A percentile compares a stretch with the other conserved stretches of the same genome.
Conservation (phyloP, 768 basidiomycete species). For the Astraeus odoratus region DNA sequence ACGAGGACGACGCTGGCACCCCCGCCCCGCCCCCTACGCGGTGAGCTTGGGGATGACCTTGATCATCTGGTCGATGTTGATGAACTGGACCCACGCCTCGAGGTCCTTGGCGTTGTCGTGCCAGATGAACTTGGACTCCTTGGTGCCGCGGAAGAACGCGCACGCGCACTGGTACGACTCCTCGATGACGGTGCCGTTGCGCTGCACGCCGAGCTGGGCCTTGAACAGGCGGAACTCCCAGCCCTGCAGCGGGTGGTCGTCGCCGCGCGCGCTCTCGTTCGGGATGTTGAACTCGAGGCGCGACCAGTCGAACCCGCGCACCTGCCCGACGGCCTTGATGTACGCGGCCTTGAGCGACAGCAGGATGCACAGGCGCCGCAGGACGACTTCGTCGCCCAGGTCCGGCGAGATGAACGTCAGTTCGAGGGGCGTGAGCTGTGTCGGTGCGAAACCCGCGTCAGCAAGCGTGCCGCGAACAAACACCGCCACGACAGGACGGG, state of each 20-base stretch:
- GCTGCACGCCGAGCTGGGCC: slow-evolving; percentile 62
- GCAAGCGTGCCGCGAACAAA: too few relatives aligned
- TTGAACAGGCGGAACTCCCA: slow-evolving; percentile 87
- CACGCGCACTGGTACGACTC: slow-evolving; percentile 73
- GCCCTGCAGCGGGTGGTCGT: slow-evolving; percentile 61
- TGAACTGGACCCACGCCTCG: slow-evolving; percentile 79
- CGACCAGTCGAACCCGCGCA: slow-evolving; percentile 72
- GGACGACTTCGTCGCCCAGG: slow-evolving; percentile 53
- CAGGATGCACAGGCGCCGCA: slow-evolving; percentile 71
- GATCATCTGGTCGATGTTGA: slow-evolving; percentile 76
- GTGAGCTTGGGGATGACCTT: slow-evolving; percentile 71
- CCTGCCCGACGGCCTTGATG: slow-evolving; percentile 78
- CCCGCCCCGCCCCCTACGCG: slow-evolving; percentile 32
- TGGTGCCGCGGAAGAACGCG: slow-evolving; percentile 67
- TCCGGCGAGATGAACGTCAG: slow-evolving; percentile 44
- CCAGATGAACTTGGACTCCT: slow-evolving; percentile 65
- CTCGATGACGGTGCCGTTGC: slow-evolving; percentile 43
- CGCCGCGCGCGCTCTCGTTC: slow-evolving; percentile 53
- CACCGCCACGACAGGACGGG: neutral
- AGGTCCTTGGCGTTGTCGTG: slow-evolving; percentile 59
- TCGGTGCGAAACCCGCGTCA: too few relatives aligned
- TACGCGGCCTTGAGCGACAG: slow-evolving; percentile 78
- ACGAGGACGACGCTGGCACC: neutral
- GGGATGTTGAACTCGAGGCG: slow-evolving; percentile 78
- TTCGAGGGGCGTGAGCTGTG: slow-evolving; percentile 45